Conservation (phyloP, 2,329 filamentous ascomycete species). For the Verticillium isaacii region DNA sequence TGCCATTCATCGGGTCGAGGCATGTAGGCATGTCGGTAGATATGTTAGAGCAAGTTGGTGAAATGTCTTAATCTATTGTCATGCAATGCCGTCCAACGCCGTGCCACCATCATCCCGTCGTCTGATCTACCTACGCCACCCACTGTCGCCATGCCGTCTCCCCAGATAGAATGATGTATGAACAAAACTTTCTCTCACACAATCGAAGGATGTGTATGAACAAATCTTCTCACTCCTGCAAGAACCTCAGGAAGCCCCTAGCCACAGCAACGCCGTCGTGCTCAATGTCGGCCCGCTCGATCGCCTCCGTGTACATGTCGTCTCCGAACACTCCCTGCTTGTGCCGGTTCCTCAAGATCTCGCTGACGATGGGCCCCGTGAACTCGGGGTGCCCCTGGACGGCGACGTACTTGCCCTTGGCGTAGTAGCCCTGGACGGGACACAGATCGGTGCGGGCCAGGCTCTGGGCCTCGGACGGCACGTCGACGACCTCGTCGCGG, state of each 20-base stretch:
- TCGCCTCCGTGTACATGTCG: constrained; percentile 62
- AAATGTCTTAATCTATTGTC: background rate
- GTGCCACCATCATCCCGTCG: background rate
- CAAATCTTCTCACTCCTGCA: constrained; percentile 47
- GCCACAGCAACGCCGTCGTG: constrained; percentile 80
- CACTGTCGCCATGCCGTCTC: too few species aligned
- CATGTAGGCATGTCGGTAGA: background rate
- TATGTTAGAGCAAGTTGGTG: background rate
- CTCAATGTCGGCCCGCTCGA: constrained; percentile 57
- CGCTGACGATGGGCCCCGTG: constrained; percentile 62
- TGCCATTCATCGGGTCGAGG: background rate
- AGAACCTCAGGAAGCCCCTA: constrained; percentile 70
- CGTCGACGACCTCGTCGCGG: constrained; percentile 65
- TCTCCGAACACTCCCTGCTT: constrained; percentile 65
- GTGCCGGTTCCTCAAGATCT: constrained; percentile 62
- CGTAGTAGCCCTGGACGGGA: constrained; percentile 75
- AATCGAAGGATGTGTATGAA: background rate
- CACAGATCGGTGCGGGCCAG: constrained; percentile 65
- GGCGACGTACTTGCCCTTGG: constrained; percentile 60
- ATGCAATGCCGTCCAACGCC: too few species aligned
- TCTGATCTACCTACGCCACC: background rate
- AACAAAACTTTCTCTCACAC: background rate
- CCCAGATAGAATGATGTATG: too few species aligned
- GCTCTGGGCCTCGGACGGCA: constrained; percentile 55
- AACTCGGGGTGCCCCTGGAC: constrained; percentile 90